phyloP scores from a whole-genome alignment of 371 early-diverging fungal genomes.

The Circinella minor region DNA sequence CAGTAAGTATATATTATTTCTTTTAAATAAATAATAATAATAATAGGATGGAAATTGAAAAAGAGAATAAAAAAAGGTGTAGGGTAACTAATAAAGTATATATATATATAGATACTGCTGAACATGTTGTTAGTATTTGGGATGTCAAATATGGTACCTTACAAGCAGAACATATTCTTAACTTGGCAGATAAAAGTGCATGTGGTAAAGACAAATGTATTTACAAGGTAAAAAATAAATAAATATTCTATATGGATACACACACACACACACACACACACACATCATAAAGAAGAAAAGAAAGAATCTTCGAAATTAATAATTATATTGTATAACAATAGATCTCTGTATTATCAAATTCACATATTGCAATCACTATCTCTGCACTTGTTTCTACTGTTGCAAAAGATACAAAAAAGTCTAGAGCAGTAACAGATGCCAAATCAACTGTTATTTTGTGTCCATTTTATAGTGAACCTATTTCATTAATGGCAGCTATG shows the following conservation, averaged over 20 bases:
- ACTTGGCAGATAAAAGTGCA: conserved; percentile 26
- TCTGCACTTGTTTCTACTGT: conserved; percentile 32
- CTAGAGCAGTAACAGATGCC: conserved; percentile 43
- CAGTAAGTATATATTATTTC: conserved; percentile 25
- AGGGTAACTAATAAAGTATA: no score
- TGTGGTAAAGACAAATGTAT: conserved; percentile 30
- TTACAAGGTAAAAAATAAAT: conserved; percentile 29
- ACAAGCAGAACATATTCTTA: conserved; percentile 54
- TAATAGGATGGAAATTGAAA: no score
- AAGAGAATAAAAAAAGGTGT: neutral
- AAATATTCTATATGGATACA: no score
- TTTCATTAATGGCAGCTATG: conserved; percentile 72
- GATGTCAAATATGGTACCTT: conserved; percentile 73
- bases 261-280: no score
- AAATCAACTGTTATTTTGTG: conserved; percentile 59
- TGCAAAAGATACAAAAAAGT: conserved; percentile 30
- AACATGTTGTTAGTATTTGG: conserved; percentile 73
- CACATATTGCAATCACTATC: conserved; percentile 45
- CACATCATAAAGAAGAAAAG: no score
- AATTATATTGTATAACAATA: conserved; percentile 2
- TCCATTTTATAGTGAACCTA: conserved; percentile 67
- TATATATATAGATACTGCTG: conserved; percentile 23
- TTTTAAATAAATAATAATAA: no score
- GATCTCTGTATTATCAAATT: conserved; percentile 45
- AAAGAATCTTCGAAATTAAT: neutral